Evolutionary conservation across 306 rosid species (phyloP).

Genomic region (Dryas alaskensis): DNA sequence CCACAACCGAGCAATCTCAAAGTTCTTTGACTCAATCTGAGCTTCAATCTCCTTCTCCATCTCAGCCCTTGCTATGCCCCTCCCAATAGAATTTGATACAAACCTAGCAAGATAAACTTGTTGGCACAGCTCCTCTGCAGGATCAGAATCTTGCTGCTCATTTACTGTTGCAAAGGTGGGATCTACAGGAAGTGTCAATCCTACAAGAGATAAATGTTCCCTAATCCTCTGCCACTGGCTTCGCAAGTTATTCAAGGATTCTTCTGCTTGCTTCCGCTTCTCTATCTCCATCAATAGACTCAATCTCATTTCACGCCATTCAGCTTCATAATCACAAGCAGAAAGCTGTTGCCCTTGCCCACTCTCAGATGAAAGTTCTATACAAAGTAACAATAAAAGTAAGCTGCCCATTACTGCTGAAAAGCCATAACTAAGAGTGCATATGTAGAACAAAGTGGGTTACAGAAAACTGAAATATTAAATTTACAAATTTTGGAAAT

Average conservation of each 20-base stretch:
- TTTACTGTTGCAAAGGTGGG: slow-evolving; percentile 36
- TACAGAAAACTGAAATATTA: not conserved
- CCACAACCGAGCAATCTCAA: slow-evolving; percentile 80
- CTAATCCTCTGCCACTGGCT: slow-evolving; percentile 74
- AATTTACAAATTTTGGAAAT: not conserved
- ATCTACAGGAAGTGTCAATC: slow-evolving; percentile 65
- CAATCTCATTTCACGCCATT: slow-evolving; percentile 69
- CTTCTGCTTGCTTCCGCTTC: slow-evolving; percentile 86
- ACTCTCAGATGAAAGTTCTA: slow-evolving; percentile 71
- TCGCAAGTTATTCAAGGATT: slow-evolving; percentile 52
- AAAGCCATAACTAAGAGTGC: not conserved
- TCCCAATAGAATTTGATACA: slow-evolving; percentile 74
- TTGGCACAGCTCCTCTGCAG: slow-evolving; percentile 61
- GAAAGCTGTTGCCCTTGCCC: slow-evolving; percentile 44
- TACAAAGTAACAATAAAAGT: slow-evolving; percentile 25
- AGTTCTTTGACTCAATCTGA: slow-evolving; percentile 71
- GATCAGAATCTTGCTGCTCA: slow-evolving; percentile 50
- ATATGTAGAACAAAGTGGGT: not conserved
- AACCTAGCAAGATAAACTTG: slow-evolving; percentile 81
- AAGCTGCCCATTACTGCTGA: slow-evolving; percentile 15
- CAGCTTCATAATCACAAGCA: slow-evolving; percentile 45
- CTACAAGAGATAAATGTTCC: slow-evolving; percentile 55
- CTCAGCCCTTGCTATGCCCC: slow-evolving; percentile 82
- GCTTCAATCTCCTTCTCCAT: slow-evolving; percentile 76
- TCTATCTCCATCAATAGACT: slow-evolving; percentile 72